phyloP scores from a whole-genome alignment of 2,329 filamentous ascomycete genomes.

The Ustilaginoidea virens region DNA sequence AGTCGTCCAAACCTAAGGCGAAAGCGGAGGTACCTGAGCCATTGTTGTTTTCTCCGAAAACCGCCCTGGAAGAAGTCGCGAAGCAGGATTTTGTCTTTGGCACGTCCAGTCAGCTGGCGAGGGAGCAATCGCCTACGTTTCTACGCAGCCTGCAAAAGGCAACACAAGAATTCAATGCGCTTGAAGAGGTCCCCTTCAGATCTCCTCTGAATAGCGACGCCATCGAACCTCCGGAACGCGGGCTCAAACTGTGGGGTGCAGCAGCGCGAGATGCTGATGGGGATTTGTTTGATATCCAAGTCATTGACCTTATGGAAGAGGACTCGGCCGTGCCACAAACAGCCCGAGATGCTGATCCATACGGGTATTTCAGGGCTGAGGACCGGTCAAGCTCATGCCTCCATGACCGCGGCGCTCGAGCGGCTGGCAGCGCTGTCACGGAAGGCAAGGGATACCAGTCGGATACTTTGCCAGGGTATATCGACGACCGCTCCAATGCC shows the following conservation, averaged over 20 bases:
- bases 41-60: slow-evolving; percentile 49
- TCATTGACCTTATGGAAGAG: slow-evolving; percentile 39
- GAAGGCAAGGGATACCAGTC: too few relatives aligned
- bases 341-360: slow-evolving; percentile 18
- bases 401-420: too few relatives aligned
- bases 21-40: slow-evolving; percentile 26
- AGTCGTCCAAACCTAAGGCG: slow-evolving; percentile 21
- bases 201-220: slow-evolving; percentile 23
- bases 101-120: slow-evolving; percentile 67
- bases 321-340: slow-evolving; percentile 17
- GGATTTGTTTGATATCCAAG: slow-evolving; percentile 44
- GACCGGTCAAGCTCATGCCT: not conserved
- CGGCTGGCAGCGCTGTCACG: too few relatives aligned
- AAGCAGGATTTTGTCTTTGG: slow-evolving; percentile 71
- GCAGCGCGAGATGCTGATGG: slow-evolving; percentile 52
- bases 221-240: slow-evolving; percentile 15
- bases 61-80: slow-evolving; percentile 49
- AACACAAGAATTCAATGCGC: slow-evolving; percentile 40
- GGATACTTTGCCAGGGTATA: too few relatives aligned
- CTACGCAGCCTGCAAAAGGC: slow-evolving; percentile 47
- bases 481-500: too few relatives aligned
- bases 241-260: slow-evolving; percentile 49
- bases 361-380: slow-evolving; percentile 19
- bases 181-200: slow-evolving; percentile 23
- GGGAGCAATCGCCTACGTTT: slow-evolving; percentile 54